A percentile compares a stretch with the other conserved stretches of the same genome.
Evolutionary conservation across 805 yeast genomes (phyloP).

Genomic region (Naumovozyma baii): DNA sequence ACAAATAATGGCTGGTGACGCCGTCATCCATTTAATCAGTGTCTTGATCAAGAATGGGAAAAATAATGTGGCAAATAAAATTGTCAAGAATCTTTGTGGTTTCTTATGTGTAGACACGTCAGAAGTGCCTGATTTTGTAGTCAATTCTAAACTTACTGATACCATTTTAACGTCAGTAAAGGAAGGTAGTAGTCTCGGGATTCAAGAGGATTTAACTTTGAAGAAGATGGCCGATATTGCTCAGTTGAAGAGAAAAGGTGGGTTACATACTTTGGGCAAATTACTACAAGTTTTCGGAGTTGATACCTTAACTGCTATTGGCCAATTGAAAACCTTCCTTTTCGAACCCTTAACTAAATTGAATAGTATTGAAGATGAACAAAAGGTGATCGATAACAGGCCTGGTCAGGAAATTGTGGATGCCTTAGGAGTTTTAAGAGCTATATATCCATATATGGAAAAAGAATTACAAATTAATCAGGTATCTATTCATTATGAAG

Average conservation of each 20-base stretch:
- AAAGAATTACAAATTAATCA: slow-evolving; percentile 36
- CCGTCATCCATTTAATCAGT: slow-evolving; percentile 57
- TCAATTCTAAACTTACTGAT: slow-evolving; percentile 45
- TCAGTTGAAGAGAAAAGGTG: slow-evolving; percentile 76
- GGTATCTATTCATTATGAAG: slow-evolving; percentile 44
- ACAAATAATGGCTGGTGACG: slow-evolving; percentile 60
- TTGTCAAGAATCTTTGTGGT: slow-evolving; percentile 82
- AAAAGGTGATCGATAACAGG: slow-evolving; percentile 30
- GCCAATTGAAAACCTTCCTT: slow-evolving; percentile 56
- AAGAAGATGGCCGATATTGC: slow-evolving; percentile 65
- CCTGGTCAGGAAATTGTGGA: slow-evolving; percentile 78
- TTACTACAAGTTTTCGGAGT: slow-evolving; percentile 46
- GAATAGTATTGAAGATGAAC: slow-evolving; percentile 16
- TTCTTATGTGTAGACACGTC: slow-evolving; percentile 91
- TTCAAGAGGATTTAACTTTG: slow-evolving; percentile 49
- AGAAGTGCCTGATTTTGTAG: slow-evolving; percentile 85
- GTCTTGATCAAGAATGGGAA: slow-evolving; percentile 50
- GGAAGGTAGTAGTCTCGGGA: slow-evolving; percentile 60
- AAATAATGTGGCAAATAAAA: slow-evolving; percentile 73
- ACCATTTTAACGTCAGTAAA: slow-evolving; percentile 65
- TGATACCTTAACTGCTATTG: slow-evolving; percentile 47
- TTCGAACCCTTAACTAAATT: slow-evolving; percentile 51
- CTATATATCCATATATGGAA: slow-evolving; percentile 56
- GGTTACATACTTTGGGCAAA: slow-evolving; percentile 55
- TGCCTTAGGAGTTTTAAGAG: slow-evolving; percentile 71